Percentiles rank a stretch among this genome's conserved stretches.
phyloP scores from a whole-genome alignment of 1,284 basidiomycete species.

The Bondarzewia mesenterica region DNA sequence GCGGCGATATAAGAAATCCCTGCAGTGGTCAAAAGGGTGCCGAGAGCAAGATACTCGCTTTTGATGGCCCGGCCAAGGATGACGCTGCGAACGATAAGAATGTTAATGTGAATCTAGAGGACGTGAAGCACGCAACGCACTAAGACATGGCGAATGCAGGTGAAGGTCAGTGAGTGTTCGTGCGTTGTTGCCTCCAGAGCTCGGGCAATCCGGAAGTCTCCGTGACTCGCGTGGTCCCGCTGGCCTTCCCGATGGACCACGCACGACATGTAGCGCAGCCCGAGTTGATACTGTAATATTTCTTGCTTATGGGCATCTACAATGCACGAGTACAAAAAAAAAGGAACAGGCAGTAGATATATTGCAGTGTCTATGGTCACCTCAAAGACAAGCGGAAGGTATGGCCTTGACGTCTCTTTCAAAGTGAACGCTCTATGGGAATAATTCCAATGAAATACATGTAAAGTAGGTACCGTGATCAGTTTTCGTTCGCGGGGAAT shows the following conservation, averaged over 20 bases:
- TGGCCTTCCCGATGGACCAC: neutral
- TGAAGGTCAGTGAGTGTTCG: neutral
- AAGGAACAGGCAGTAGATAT: no score
- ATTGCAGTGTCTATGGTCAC: no score
- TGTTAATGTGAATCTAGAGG: no score
- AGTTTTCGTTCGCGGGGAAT: no score
- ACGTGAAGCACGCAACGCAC: neutral
- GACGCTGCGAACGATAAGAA: constrained; percentile 31
- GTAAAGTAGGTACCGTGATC: no score
- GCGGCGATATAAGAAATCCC: constrained; percentile 39
- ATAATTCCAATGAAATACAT: no score
- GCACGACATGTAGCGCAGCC: neutral
- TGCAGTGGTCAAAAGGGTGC: constrained; percentile 48
- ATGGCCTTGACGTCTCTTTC: no score
- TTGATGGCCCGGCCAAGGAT: constrained; percentile 70
- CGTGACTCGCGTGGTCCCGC: neutral
- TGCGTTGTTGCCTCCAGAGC: neutral
- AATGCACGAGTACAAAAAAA: no score
- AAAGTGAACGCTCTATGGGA: no score
- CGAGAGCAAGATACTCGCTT: constrained; percentile 69
- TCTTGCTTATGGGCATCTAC: no score
- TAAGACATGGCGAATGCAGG: constrained; percentile 3
- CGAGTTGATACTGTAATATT: no score
- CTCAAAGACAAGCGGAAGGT: no score
- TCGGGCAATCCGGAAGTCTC: neutral